phyloP scores from a whole-genome alignment of 805 yeast species.

The Candida dajiaensis region DNA sequence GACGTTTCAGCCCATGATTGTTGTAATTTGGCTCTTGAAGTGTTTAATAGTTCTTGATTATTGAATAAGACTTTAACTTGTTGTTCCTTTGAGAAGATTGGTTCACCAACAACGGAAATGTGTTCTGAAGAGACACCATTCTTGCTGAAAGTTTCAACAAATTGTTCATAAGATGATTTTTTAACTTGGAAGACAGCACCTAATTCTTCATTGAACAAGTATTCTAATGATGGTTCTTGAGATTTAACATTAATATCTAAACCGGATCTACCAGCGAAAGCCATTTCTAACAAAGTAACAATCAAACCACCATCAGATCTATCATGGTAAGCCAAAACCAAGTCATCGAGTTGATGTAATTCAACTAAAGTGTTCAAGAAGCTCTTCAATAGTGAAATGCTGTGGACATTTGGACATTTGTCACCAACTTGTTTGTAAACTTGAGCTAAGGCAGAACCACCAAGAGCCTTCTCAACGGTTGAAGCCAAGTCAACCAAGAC shows the following conservation, averaged over 20 bases:
- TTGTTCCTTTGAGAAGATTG: slow-evolving; percentile 52
- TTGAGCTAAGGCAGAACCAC: slow-evolving; percentile 94
- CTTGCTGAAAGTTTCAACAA: slow-evolving; percentile 47
- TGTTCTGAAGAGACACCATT: slow-evolving; percentile 52
- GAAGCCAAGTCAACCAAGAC: slow-evolving; percentile 77
- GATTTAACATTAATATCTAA: slow-evolving; percentile 46
- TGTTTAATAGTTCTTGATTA: slow-evolving; percentile 39
- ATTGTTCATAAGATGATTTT: slow-evolving; percentile 44
- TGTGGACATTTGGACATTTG: slow-evolving; percentile 76
- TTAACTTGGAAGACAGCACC: slow-evolving; percentile 93
- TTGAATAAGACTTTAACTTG: slow-evolving; percentile 41
- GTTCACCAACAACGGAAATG: slow-evolving; percentile 64
- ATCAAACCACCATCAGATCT: slow-evolving; percentile 95
- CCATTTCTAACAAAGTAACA: slow-evolving; percentile 87
- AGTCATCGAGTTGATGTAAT: slow-evolving; percentile 55
- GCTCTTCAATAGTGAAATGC: slow-evolving; percentile 52
- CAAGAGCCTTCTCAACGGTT: slow-evolving; percentile 51
- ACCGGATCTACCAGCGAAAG: slow-evolving; percentile 92
- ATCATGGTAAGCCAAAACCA: slow-evolving; percentile 88
- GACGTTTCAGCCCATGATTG: slow-evolving; percentile 85
- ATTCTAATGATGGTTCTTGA: slow-evolving; percentile 37
- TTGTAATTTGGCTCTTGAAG: slow-evolving; percentile 68
- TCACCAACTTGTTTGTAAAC: slow-evolving; percentile 86
- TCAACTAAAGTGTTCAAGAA: slow-evolving; percentile 63
- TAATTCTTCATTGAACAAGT: slow-evolving; percentile 85